Base-by-base conservation (phyloP, 176 grass and related monocot species). In the Oryza glaberrima region DNA sequence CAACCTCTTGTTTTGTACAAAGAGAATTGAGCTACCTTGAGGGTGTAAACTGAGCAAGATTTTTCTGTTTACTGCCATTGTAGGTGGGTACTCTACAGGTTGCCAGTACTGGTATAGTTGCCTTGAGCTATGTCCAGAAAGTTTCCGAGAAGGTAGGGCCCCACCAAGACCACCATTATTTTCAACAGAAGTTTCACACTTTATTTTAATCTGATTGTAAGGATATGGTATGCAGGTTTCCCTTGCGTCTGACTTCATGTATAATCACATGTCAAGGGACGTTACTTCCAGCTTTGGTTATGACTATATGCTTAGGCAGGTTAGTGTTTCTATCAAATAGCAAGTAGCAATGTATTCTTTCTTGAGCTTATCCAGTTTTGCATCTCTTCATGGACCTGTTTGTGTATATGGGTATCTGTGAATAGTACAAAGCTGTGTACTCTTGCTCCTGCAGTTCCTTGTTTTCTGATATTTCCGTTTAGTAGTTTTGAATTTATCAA, bases 71-170 rank as follows among this genome's bases (percentile, higher is more conserved):
- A 73, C 72, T 58, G 81, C 77, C 30, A 77, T 87, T 86, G 74
- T 86, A 96, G 96, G 90, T 99, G 76, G 94, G 91, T n/a, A 99
- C 96, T 65, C 93, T 87, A 28, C 96, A 99, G 82, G 67, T 96
- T 19, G 96, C 96, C 61, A 99, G 93, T 86, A 99, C 96, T 65
- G 94, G 96, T 84, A 92, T 99, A 68, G 85, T 99, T 86, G 91
- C 93, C 45, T 91, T 99, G 16, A 99, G 96, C 83, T 99, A 99
- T 77, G 96, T 99, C 60, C 96, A 96, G 86, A 99, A 99, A 89
- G 69, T 99, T 78, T 96, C 93, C 11, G 96, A 99, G 85, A 99
- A 99, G 93, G 96, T 99, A 79, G 51, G 61, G 30, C 65, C 82
- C 65, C 76, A 75, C 36, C 36, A 38, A 38, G 36, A 5, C 36